A percentile compares a stretch with the other conserved stretches of the same genome.
Evolutionary conservation across 2,329 filamentous ascomycete species (phyloP).

Genomic region (Fusarium nodosum): DNA sequence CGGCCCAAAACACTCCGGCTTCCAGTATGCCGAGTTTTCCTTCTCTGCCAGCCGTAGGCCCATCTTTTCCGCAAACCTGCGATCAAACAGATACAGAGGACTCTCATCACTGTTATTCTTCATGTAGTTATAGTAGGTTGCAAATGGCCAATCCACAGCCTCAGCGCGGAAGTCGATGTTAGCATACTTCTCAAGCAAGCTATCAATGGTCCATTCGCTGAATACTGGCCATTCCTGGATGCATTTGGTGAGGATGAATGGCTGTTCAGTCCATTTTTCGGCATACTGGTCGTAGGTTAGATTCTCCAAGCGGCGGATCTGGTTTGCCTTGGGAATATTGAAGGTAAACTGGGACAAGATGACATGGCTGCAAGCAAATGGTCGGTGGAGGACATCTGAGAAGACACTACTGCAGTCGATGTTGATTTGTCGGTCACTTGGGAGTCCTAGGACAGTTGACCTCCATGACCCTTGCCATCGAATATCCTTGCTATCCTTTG

Average conservation of each 20-base stretch:
- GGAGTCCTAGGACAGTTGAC: conserved; percentile 77
- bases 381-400: conserved; percentile 90
- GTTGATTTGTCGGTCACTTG: conserved; percentile 62
- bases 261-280: conserved; percentile 79
- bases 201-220: conserved; percentile 78
- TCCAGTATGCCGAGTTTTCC: conserved; percentile 75
- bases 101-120: conserved; percentile 83
- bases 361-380: conserved; percentile 89
- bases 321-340: conserved; percentile 79
- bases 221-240: conserved; percentile 87
- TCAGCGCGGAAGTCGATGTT: conserved; percentile 85
- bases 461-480: conserved; percentile 88
- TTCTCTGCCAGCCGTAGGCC: conserved; percentile 70
- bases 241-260: conserved; percentile 87
- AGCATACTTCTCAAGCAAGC: conserved; percentile 73
- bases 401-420: conserved; percentile 84
- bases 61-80: conserved; percentile 90
- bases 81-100: conserved; percentile 92
- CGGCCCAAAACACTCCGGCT: conserved; percentile 85
- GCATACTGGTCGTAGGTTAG: conserved; percentile 81
- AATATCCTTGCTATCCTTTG: conserved; percentile 52
- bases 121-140: conserved; percentile 88
- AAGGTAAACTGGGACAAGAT: conserved; percentile 74
- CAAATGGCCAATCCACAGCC: conserved; percentile 90
- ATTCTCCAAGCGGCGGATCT: conserved; percentile 77